phyloP scores from a whole-genome alignment of 306 rosid genomes.

The Datisca glomerata region DNA sequence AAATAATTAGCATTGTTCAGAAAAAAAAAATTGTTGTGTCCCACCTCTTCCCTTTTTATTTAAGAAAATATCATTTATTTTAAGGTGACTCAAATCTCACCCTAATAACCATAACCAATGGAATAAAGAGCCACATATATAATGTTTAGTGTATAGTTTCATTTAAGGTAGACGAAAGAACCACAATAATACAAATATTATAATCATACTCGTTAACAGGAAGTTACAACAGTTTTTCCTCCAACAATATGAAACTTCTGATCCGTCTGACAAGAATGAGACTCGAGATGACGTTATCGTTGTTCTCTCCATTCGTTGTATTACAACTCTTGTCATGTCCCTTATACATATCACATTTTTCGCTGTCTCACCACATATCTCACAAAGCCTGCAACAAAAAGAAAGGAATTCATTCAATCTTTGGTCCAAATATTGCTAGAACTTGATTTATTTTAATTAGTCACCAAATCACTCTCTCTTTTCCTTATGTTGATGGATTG shows the following conservation, averaged over 20 bases:
- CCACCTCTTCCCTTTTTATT: no score
- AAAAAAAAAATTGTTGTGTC: no score
- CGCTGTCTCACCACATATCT: constrained; percentile 19
- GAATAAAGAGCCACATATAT: no score
- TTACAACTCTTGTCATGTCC: neutral
- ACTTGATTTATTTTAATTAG: no score
- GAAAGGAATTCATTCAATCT: neutral
- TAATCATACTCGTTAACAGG: constrained; percentile 9
- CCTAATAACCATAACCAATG: no score
- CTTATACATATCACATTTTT: constrained; percentile 5
- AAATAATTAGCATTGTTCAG: no score
- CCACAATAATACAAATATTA: constrained; percentile 13
- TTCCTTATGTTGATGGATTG: neutral
- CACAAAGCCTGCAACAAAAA: constrained; percentile 12
- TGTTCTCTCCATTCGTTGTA: neutral
- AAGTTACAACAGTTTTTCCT: constrained; percentile 7
- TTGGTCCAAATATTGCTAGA: no score
- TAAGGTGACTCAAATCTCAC: no score
- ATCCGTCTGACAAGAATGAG: neutral
- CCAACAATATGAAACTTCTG: constrained; percentile 5
- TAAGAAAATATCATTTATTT: no score
- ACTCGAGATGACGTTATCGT: neutral
- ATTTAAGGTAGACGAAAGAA: constrained; percentile 1
- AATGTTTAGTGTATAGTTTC: no score
- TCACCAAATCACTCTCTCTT: no score